These are phyloP conservation scores for Penicillium simplicissimum DNA, from an alignment of 495 filamentous ascomycete genomes.

Conservation along the genomic window DNA sequence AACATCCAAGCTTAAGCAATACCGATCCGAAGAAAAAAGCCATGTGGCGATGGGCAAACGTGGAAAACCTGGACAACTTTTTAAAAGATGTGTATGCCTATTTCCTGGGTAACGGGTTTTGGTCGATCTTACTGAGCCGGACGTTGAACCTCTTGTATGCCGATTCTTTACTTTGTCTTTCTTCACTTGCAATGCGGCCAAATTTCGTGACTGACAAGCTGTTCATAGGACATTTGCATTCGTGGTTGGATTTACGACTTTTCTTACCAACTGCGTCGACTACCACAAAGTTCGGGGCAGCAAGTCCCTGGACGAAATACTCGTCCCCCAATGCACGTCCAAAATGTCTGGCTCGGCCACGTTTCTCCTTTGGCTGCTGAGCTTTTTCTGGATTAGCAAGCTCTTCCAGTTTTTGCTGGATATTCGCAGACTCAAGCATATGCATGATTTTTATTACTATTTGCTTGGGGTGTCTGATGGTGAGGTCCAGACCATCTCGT, in stretches of 20 bases:
- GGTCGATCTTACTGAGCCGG: constrained; percentile 79
- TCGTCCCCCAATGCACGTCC: constrained; percentile 79
- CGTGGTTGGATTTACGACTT: constrained; percentile 79
- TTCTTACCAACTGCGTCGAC: constrained; percentile 85
- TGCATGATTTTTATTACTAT: constrained; percentile 88
- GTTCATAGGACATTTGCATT: constrained; percentile 65
- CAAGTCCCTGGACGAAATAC: constrained; percentile 71
- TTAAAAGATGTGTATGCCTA: constrained; percentile 89
- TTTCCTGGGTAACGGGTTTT: constrained; percentile 81
- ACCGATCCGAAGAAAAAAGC: constrained; percentile 76
- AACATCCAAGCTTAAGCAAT: constrained; percentile 48
- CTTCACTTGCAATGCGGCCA: not conserved
- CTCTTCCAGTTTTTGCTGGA: constrained; percentile 73
- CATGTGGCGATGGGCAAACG: constrained; percentile 95
- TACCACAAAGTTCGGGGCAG: constrained; percentile 74
- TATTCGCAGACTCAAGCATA: constrained; percentile 68
- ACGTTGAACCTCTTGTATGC: constrained; percentile 73
- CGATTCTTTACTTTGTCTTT: not conserved
- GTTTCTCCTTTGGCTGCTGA: constrained; percentile 78
- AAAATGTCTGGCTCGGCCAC: constrained; percentile 83
- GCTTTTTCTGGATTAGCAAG: constrained; percentile 85
- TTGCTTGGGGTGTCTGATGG: constrained; percentile 83
- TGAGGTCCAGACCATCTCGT: constrained; percentile 95
- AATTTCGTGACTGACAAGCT: constrained; percentile 1
- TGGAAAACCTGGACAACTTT: constrained; percentile 88